A percentile compares a stretch with the other conserved stretches of the same genome.
phyloP scores from a whole-genome alignment of 345 rosid species.

The Anacardium occidentale region DNA sequence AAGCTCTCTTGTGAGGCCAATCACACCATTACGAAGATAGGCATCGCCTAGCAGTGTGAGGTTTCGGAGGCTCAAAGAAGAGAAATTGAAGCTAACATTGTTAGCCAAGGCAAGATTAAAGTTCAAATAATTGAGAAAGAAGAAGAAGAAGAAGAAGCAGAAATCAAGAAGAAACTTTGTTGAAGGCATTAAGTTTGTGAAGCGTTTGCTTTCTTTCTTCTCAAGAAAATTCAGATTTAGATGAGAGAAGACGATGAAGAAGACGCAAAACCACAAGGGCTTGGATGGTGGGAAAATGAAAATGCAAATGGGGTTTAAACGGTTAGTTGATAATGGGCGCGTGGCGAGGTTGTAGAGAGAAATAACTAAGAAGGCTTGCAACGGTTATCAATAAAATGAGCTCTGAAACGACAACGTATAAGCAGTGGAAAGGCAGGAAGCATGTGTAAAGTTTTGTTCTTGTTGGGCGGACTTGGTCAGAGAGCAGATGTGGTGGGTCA shows the following conservation, averaged over 20 bases:
- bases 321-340: slow-evolving; percentile 1
- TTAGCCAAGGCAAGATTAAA: slow-evolving; percentile 23
- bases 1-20: slow-evolving; percentile 82
- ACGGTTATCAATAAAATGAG: background rate
- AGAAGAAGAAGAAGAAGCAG: slow-evolving; percentile 32
- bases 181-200: slow-evolving; percentile 31
- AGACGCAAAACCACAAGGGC: no score
- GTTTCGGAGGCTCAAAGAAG: slow-evolving; percentile 60
- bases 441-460: no score
- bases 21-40: slow-evolving; percentile 68
- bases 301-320: background rate
- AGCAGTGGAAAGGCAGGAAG: no score
- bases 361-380: no score
- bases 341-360: background rate
- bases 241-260: background rate
- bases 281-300: background rate
- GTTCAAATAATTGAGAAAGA: slow-evolving; percentile 16
- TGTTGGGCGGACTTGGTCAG: slow-evolving; percentile 9
- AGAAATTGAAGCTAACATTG: slow-evolving; percentile 50
- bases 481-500: slow-evolving; percentile 8
- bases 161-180: slow-evolving; percentile 48
- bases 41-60: slow-evolving; percentile 93
- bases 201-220: no score
- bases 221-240: background rate
- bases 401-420: background rate